These are phyloP conservation scores for Scytalidium lignicola DNA, from an alignment of 2,329 filamentous ascomycete genomes.

Conservation along the genomic window DNA sequence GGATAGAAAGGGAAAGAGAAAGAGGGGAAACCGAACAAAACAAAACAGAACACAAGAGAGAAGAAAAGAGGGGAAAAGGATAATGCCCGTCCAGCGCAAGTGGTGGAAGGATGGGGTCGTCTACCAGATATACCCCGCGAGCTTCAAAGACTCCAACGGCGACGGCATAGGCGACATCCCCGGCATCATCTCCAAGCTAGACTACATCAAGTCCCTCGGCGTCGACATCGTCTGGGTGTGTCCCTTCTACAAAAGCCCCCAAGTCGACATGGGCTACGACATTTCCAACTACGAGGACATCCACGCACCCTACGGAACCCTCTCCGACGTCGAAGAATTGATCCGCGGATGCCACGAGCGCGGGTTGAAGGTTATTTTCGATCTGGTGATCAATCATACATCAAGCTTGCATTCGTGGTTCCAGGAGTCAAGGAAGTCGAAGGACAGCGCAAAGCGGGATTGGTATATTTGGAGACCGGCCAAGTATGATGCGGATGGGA, in stretches of 20 bases:
- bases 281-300: slow-evolving; percentile 64
- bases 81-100: background rate
- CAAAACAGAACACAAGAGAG: no score
- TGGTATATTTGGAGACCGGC: slow-evolving; percentile 64
- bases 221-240: slow-evolving; percentile 63
- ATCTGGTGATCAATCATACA: slow-evolving; percentile 75
- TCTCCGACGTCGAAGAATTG: slow-evolving; percentile 59
- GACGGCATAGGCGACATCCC: slow-evolving; percentile 57
- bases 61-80: background rate
- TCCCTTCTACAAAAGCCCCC: slow-evolving; percentile 59
- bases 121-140: slow-evolving; percentile 55
- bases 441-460: slow-evolving; percentile 47
- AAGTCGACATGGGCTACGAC: slow-evolving; percentile 67
- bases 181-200: slow-evolving; percentile 56
- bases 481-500: slow-evolving; percentile 49
- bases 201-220: slow-evolving; percentile 56
- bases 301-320: slow-evolving; percentile 59
- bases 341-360: slow-evolving; percentile 55
- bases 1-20: no score
- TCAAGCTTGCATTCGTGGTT: slow-evolving; percentile 67
- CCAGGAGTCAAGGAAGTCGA: slow-evolving; percentile 45
- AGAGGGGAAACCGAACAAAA: no score
- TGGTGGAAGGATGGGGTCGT: slow-evolving; percentile 56
- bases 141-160: slow-evolving; percentile 51
- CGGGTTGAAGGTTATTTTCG: slow-evolving; percentile 66